A percentile compares a stretch with the other conserved stretches of the same genome.
These are phyloP conservation scores for Apiospora phragmitis DNA, from an alignment of 2,329 filamentous ascomycete genomes.

Conservation along the genomic window DNA sequence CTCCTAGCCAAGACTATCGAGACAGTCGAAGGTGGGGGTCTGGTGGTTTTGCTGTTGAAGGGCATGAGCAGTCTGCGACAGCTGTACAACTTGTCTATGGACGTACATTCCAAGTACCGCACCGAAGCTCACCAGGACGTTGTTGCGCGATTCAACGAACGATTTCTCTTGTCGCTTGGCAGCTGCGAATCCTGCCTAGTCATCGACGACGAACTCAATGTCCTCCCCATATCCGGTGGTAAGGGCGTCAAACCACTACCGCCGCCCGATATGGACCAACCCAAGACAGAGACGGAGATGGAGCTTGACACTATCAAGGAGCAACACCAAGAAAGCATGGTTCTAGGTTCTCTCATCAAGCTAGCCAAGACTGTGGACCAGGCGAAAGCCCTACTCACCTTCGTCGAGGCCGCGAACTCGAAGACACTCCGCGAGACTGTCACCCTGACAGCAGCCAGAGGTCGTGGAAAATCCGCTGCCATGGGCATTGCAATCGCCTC, in stretches of 20 bases:
- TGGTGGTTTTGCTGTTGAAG: slow-evolving; percentile 89
- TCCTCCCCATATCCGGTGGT: slow-evolving; percentile 92
- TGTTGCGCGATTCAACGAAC: slow-evolving; percentile 93
- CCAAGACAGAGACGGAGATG: slow-evolving; percentile 68
- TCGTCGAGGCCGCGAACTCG: slow-evolving; percentile 93
- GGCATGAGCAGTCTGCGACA: slow-evolving; percentile 97
- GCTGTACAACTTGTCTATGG: slow-evolving; percentile 95
- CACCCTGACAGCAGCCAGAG: slow-evolving; percentile 87
- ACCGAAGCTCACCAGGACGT: slow-evolving; percentile 97
- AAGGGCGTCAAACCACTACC: slow-evolving; percentile 85
- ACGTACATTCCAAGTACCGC: slow-evolving; percentile 92
- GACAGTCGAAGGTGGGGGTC: slow-evolving; percentile 92
- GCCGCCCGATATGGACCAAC: slow-evolving; percentile 70
- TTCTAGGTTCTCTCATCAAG: slow-evolving; percentile 79
- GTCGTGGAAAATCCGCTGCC: slow-evolving; percentile 94
- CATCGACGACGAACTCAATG: slow-evolving; percentile 96
- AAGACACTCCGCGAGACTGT: slow-evolving; percentile 95
- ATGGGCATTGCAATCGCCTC: slow-evolving; percentile 92
- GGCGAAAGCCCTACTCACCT: slow-evolving; percentile 93
- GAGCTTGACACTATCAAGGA: slow-evolving; percentile 89
- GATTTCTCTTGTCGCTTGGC: slow-evolving; percentile 93
- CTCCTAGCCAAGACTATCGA: slow-evolving; percentile 92
- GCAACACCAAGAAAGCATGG: slow-evolving; percentile 79
- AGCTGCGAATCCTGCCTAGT: slow-evolving; percentile 93
- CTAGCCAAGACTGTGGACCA: slow-evolving; percentile 92